Percentiles rank a stretch among this genome's conserved stretches.
These are phyloP conservation scores for Barbarea vulgaris DNA, from an alignment of 345 rosid genomes.

Conservation along the genomic window DNA sequence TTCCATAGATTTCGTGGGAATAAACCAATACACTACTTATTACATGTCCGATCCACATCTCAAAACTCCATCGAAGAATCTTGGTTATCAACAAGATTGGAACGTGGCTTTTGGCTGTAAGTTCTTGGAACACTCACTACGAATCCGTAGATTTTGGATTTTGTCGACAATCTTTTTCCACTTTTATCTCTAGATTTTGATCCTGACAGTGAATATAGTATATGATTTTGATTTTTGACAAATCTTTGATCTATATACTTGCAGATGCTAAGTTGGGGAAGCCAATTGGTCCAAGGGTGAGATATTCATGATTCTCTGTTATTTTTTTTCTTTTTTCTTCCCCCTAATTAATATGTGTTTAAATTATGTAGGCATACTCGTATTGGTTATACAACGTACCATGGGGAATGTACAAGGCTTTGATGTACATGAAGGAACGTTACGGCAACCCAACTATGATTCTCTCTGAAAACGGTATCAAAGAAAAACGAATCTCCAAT, in stretches of 20 bases:
- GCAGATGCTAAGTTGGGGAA: conserved; percentile 68
- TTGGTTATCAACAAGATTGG: conserved; percentile 95
- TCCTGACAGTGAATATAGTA: background rate
- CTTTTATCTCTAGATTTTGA: background rate
- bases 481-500: background rate
- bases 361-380: conserved; percentile 64
- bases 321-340: background rate
- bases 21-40: conserved; percentile 89
- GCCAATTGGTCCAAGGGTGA: conserved; percentile 81
- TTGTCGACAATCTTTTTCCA: background rate
- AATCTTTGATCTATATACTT: background rate
- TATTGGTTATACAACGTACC: conserved; percentile 93
- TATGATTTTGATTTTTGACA: background rate
- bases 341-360: background rate
- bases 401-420: conserved; percentile 92
- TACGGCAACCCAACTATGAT: conserved; percentile 90
- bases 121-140: conserved; percentile 23
- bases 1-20: conserved; percentile 84
- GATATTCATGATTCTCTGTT: background rate
- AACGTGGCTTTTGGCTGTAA: conserved; percentile 77
- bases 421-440: conserved; percentile 81
- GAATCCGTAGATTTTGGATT: background rate
- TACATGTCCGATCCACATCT: conserved; percentile 64
- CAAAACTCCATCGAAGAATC: conserved; percentile 48
- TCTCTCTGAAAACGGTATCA: conserved; percentile 85